These are phyloP conservation scores for Mortierella sp. DNA, from an alignment of 371 early-diverging fungal genomes.

Conservation along the genomic window DNA sequence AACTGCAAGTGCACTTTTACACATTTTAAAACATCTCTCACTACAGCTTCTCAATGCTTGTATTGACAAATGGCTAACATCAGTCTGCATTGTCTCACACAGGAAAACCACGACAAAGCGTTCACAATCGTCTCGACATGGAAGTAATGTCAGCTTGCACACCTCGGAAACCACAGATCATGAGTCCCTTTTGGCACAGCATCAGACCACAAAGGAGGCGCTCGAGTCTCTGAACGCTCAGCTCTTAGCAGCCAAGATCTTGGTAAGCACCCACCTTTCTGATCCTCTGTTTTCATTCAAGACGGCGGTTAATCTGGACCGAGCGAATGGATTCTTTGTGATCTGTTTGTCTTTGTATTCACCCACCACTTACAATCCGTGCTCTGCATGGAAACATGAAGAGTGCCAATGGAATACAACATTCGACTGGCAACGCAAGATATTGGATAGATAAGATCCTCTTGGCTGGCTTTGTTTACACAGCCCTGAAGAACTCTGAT, in stretches of 20 bases:
- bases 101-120: constrained; percentile 44
- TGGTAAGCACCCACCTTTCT: constrained; percentile 29
- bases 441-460: too few species aligned
- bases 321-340: too few species aligned
- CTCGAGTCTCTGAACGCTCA: constrained; percentile 47
- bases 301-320: not conserved
- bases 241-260: constrained; percentile 51
- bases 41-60: too few species aligned
- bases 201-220: constrained; percentile 27
- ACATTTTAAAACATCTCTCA: not conserved
- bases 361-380: too few species aligned
- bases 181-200: constrained; percentile 18
- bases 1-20: constrained; percentile 28
- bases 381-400: too few species aligned
- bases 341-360: too few species aligned
- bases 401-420: too few species aligned
- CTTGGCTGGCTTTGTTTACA: too few species aligned
- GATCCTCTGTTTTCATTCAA: not conserved
- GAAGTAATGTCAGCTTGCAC: constrained; percentile 36
- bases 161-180: constrained; percentile 20
- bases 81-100: not conserved
- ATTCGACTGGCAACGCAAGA: too few species aligned
- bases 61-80: too few species aligned
- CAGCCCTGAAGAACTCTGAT: too few species aligned
- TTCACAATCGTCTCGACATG: constrained; percentile 33